Evolutionary conservation across 2,329 filamentous ascomycete species (phyloP).

Genomic region (Ploettnerulaceae sp.): DNA sequence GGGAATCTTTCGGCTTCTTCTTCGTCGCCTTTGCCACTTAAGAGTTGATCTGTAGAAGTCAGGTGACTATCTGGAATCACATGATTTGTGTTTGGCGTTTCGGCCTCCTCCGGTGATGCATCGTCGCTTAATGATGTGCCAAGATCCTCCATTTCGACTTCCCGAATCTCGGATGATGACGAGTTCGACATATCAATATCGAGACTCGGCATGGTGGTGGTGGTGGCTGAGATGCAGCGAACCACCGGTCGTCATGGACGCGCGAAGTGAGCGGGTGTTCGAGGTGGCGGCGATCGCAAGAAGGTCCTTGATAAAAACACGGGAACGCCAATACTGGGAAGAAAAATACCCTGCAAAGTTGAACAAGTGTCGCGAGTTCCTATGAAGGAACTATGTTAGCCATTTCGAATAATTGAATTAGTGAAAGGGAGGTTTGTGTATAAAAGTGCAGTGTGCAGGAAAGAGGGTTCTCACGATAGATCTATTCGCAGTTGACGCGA

Average conservation of each 20-base stretch:
- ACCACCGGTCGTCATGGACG: neutral
- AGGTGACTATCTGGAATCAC: neutral
- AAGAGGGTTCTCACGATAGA: neutral
- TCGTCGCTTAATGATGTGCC: neutral
- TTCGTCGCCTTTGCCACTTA: neutral
- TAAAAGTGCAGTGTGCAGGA: no score
- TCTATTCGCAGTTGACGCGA: no score
- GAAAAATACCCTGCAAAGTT: no score
- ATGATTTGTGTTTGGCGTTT: neutral
- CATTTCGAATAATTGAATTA: no score
- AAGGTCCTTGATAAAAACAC: no score
- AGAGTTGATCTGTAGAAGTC: neutral
- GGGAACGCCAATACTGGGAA: no score
- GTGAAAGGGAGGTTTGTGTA: no score
- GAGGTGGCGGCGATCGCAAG: neutral
- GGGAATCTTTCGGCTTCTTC: neutral
- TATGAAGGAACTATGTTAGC: no score
- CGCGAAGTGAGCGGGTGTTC: neutral
- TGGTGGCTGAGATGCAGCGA: neutral
- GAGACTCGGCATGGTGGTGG: constrained; percentile 1
- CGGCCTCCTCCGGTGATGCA: neutral
- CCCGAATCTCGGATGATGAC: neutral
- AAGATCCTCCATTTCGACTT: constrained; percentile 6
- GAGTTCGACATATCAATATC: constrained; percentile 8
- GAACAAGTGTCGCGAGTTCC: no score